Base-by-base conservation (phyloP, 257 asterid genomes). In the Nemophila menziesii region DNA sequence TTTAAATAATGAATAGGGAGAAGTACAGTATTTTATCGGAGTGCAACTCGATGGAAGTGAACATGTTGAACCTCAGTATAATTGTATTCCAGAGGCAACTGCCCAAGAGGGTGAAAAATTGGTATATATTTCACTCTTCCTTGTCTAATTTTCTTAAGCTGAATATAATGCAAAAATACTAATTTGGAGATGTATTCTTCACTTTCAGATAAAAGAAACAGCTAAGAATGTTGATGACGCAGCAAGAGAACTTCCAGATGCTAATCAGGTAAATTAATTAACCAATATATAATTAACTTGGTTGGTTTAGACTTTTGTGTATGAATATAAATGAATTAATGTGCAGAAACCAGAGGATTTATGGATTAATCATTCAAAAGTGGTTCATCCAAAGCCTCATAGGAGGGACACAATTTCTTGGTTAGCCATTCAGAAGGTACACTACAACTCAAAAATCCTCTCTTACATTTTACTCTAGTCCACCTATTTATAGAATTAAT, bases 41-140 rank as follows among this genome's bases (percentile, higher is more conserved):
- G 99, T 90, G 39, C 99, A 90, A 67, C 71, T 90, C 24, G 99
- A 90, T 42, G 99, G 99, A 50, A 90, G 99, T 38, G 75, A 85
- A 57, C 94, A 85, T 41, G 96, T 90, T 0, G 92, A 90, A 66
- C 99, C 99, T 13, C 86, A 81, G 41, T 74, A 70, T 6, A 90
- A 81, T 68, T 70, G 93, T 67, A 90, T 90, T 43, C 94, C 99
- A 6, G 86, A 81, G 62, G 71, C 64, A 54, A 79, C 86, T 16
- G 99, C 96, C 33, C 64, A 56, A 14, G 84, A 90, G 63, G 70
- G 89, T 43, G 79, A 85, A 29, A 61, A 61, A 48, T 70, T 81
- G 92, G 99, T 85, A 22, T 18, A 14, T 13, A 15, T 39, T 47
- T 44, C 42, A 16, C 33, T 39, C 11, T 49, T 40, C 38, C n/a